phyloP scores from a whole-genome alignment of 225 moss, liverwort and hornwort genomes.

The Antitrichia curtipendula region DNA sequence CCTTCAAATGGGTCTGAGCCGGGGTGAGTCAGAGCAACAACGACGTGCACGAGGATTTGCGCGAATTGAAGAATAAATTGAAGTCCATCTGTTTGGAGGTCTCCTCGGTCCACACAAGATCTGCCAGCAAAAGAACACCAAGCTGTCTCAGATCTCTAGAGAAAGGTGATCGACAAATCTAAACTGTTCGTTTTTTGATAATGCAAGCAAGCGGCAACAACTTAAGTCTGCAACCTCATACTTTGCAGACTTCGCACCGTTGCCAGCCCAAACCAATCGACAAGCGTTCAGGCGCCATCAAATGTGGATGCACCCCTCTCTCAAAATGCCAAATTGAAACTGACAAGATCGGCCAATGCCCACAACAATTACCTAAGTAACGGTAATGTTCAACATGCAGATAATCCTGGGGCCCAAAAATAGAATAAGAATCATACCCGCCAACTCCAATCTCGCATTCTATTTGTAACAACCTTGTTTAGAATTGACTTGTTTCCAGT shows the following conservation, averaged over 20 bases:
- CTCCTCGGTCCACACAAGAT: neutral
- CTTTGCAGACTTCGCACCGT: neutral
- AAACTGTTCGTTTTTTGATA: too few relatives aligned
- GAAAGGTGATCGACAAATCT: neutral
- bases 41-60: neutral
- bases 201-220: neutral
- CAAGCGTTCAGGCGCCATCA: neutral
- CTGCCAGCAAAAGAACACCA: neutral
- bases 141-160: neutral
- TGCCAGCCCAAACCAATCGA: neutral
- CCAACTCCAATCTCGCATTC: neutral
- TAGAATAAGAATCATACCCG: neutral
- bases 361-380: neutral
- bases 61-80: too few relatives aligned
- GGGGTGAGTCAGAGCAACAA: neutral
- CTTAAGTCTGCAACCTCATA: neutral
- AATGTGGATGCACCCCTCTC: too few relatives aligned
- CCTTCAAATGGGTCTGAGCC: neutral
- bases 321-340: neutral
- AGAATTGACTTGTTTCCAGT: neutral
- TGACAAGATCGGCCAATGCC: neutral
- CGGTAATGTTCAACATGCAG: neutral
- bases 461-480: neutral
- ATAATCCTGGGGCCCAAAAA: neutral
- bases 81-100: too few relatives aligned